Evolutionary conservation across 1,284 basidiomycete genomes (phyloP).

Genomic region (Peniophora sp.): DNA sequence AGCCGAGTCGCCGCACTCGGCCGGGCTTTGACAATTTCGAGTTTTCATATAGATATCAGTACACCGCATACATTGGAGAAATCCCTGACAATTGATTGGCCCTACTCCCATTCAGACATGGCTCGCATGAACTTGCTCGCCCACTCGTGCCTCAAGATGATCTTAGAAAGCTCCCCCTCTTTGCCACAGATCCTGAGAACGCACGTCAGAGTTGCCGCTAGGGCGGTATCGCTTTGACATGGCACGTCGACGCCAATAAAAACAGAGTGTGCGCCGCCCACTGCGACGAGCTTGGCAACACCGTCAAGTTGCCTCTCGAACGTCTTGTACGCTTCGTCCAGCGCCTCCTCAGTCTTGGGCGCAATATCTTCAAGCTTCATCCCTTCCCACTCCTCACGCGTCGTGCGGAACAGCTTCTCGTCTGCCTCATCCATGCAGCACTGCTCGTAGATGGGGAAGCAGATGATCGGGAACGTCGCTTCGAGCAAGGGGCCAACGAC

Average conservation of each 20-base stretch:
- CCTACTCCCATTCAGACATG: too few species aligned
- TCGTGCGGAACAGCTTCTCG: background rate
- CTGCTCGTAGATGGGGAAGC: slow-evolving; percentile 18
- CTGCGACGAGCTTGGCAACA: background rate
- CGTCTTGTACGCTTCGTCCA: too few species aligned
- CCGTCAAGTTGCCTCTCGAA: background rate
- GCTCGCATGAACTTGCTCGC: too few species aligned
- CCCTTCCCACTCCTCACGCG: background rate
- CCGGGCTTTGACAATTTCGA: too few species aligned
- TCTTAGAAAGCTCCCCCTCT: background rate
- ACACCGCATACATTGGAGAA: too few species aligned
- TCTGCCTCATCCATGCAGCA: slow-evolving; percentile 1
- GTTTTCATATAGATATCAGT: too few species aligned
- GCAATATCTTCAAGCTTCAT: background rate
- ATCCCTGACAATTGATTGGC: too few species aligned
- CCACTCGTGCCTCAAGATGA: background rate
- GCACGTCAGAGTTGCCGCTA: background rate
- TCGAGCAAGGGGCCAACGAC: background rate
- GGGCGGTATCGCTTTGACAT: background rate
- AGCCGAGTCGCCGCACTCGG: too few species aligned
- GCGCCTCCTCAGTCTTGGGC: background rate
- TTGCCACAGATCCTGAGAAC: background rate
- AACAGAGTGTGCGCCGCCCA: background rate
- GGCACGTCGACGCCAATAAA: background rate
- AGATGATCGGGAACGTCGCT: slow-evolving; percentile 3